phyloP scores from a whole-genome alignment of 495 filamentous ascomycete genomes.

The Penicillium samsonianum region DNA sequence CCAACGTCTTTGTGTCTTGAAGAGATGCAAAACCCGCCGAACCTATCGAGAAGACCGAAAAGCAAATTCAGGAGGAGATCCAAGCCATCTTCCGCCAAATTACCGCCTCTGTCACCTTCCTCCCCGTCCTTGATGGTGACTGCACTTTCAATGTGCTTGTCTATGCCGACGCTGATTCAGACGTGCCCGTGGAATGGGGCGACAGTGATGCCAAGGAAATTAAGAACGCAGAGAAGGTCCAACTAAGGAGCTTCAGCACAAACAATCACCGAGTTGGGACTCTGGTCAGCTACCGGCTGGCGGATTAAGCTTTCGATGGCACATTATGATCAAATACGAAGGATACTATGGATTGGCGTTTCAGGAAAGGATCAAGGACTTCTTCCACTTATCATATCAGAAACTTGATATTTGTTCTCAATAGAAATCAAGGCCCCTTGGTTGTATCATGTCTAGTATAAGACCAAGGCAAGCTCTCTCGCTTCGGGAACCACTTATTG shows the following conservation, averaged over 20 bases:
- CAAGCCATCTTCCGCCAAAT: conserved; percentile 96
- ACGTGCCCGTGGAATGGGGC: conserved; percentile 97
- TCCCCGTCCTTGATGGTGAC: conserved; percentile 86
- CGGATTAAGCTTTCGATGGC: conserved; percentile 32
- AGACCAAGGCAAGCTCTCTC: conserved; percentile 46
- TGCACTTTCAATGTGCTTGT: conserved; percentile 99
- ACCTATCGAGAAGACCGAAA: conserved; percentile 75
- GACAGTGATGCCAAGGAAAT: conserved; percentile 99
- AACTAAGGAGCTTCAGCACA: conserved; percentile 92
- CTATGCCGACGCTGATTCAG: conserved; percentile 94
- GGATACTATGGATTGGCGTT: conserved; percentile 38
- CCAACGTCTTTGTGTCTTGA: conserved; percentile 4
- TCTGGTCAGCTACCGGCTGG: conserved; percentile 80
- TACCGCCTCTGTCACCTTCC: conserved; percentile 94
- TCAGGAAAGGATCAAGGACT: conserved; percentile 18
- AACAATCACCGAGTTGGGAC: conserved; percentile 92
- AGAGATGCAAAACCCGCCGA: conserved; percentile 38
- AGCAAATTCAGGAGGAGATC: conserved; percentile 93
- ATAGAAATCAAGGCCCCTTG: conserved; percentile 17
- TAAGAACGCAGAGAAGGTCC: conserved; percentile 91
- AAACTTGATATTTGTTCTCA: conserved; percentile 1
- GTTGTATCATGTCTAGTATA: conserved; percentile 9
- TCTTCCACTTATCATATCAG: conserved; percentile 7
- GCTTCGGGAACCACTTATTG: conserved; percentile 38
- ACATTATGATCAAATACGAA: conserved; percentile 24